A percentile compares a stretch with the other conserved stretches of the same genome.
phyloP scores from a whole-genome alignment of 129 eudicot species.

The Saussurea involucrata region DNA sequence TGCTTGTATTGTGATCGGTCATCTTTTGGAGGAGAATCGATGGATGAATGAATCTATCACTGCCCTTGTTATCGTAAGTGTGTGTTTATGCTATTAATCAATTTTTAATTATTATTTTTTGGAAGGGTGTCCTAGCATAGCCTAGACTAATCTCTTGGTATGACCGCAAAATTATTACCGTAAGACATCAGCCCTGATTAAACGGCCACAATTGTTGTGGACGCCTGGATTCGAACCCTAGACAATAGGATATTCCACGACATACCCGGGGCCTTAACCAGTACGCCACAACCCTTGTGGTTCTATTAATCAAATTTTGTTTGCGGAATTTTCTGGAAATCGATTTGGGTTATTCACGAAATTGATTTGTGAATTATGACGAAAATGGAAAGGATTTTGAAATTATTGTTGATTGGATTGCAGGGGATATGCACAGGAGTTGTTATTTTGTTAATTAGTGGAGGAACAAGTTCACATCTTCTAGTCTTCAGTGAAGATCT shows the following conservation, averaged over 20 bases:
- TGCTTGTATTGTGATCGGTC: slow-evolving; percentile 84
- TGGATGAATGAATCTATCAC: slow-evolving; percentile 98
- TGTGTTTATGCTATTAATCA: neutral
- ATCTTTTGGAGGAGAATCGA: slow-evolving; percentile 79
- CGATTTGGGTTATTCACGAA: neutral
- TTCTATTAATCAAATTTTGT: too few relatives aligned
- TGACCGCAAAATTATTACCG: too few relatives aligned
- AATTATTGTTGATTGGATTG: slow-evolving; percentile 5
- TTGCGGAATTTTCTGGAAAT: too few relatives aligned
- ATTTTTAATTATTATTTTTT: too few relatives aligned
- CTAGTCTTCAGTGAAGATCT: slow-evolving; percentile 91
- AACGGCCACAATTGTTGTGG: too few relatives aligned
- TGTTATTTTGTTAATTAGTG: slow-evolving; percentile 60
- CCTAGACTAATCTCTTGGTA: too few relatives aligned
- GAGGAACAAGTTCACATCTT: slow-evolving; percentile 76
- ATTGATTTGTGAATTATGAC: neutral
- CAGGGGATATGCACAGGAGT: slow-evolving; percentile 83
- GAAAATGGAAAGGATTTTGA: neutral
- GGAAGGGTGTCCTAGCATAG: too few relatives aligned
- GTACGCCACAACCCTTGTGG: too few relatives aligned
- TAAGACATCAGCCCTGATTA: too few relatives aligned
- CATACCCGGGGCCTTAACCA: too few relatives aligned
- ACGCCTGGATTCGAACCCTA: too few relatives aligned
- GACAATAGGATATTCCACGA: too few relatives aligned
- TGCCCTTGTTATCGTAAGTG: slow-evolving; percentile 74